A percentile compares a stretch with the other conserved stretches of the same genome.
phyloP scores from a whole-genome alignment of 2,329 filamentous ascomycete genomes.

The Dactylellina haptotyla region DNA sequence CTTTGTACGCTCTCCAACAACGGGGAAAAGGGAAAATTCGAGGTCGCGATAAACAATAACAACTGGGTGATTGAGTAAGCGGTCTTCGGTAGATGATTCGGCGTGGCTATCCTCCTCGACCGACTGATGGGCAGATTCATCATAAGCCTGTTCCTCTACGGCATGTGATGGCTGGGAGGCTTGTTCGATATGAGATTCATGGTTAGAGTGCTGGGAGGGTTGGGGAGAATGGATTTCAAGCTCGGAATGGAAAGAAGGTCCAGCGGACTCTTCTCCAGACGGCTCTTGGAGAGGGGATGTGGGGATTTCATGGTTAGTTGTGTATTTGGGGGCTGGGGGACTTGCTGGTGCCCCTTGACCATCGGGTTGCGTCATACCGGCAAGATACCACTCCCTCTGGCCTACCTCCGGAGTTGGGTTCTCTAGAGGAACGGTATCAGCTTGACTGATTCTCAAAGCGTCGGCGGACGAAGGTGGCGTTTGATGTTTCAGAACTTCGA shows the following conservation, averaged over 20 bases:
- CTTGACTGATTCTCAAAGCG: constrained; percentile 44
- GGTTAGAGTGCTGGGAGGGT: constrained; percentile 17
- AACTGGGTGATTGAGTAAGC: constrained; percentile 38
- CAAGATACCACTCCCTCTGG: constrained; percentile 42
- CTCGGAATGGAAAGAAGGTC: constrained; percentile 34
- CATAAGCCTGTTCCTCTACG: neutral
- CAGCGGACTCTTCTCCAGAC: constrained; percentile 21
- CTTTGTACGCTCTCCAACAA: constrained; percentile 9
- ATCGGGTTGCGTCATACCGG: neutral
- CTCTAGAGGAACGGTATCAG: constrained; percentile 45
- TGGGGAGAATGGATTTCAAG: constrained; percentile 12
- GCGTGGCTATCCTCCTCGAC: constrained; percentile 9
- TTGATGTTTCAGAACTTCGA: constrained; percentile 19
- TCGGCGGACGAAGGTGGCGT: constrained; percentile 30
- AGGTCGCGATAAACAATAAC: constrained; percentile 43
- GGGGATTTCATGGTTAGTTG: constrained; percentile 37
- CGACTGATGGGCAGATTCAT: neutral
- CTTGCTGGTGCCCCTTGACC: constrained; percentile 3
- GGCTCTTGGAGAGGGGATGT: constrained; percentile 42
- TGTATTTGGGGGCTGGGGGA: neutral
- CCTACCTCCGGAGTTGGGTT: constrained; percentile 45
- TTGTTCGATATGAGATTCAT: constrained; percentile 18
- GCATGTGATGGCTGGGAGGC: neutral
- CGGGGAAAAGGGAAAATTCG: constrained; percentile 46
- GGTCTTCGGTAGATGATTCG: constrained; percentile 13